These are phyloP conservation scores for Pulveroboletus sp. DNA, from an alignment of 768 basidiomycete genomes.

Conservation along the genomic window DNA sequence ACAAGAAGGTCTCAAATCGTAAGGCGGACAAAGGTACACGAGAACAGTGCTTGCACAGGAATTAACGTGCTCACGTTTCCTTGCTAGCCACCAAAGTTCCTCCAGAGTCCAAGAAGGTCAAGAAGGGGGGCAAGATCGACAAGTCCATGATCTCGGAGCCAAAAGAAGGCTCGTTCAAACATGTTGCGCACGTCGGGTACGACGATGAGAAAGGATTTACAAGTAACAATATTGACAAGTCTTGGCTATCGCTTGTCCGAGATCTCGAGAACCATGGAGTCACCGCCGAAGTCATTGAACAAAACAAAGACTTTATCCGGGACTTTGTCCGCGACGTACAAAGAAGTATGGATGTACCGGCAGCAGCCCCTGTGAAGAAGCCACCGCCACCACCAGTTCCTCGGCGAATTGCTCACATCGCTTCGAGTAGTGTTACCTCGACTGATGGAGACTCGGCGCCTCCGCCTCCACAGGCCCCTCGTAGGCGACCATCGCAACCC, in stretches of 20 bases:
- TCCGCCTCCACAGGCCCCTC: conserved; percentile 32
- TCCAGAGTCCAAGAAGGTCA: conserved; percentile 48
- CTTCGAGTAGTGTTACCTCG: conserved; percentile 20
- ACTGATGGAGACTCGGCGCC: conserved; percentile 21
- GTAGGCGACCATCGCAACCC: conserved; percentile 28
- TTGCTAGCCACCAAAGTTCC: conserved; percentile 42
- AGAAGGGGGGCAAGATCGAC: conserved; percentile 77
- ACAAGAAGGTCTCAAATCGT: conserved; percentile 74
- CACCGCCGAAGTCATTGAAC: conserved; percentile 58
- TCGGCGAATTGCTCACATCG: conserved; percentile 23
- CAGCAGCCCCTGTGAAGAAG: conserved; percentile 41
- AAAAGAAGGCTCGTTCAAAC: conserved; percentile 71
- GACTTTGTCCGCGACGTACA: conserved; percentile 59
- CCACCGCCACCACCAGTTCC: conserved; percentile 36
- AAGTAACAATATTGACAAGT: conserved; percentile 81
- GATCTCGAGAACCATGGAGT: conserved; percentile 64
- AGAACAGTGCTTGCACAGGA: not conserved
- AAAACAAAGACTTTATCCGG: conserved; percentile 88
- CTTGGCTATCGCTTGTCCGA: conserved; percentile 73
- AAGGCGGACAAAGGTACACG: conserved; percentile 57
- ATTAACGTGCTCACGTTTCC: conserved; percentile 2
- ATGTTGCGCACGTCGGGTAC: conserved; percentile 95
- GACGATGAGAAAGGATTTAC: conserved; percentile 84
- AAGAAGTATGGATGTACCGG: conserved; percentile 30
- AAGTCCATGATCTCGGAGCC: conserved; percentile 91